These are phyloP conservation scores for Thalassiosira profunda DNA, from an alignment of 108 stramenopile genomes.

Conservation along the genomic window DNA sequence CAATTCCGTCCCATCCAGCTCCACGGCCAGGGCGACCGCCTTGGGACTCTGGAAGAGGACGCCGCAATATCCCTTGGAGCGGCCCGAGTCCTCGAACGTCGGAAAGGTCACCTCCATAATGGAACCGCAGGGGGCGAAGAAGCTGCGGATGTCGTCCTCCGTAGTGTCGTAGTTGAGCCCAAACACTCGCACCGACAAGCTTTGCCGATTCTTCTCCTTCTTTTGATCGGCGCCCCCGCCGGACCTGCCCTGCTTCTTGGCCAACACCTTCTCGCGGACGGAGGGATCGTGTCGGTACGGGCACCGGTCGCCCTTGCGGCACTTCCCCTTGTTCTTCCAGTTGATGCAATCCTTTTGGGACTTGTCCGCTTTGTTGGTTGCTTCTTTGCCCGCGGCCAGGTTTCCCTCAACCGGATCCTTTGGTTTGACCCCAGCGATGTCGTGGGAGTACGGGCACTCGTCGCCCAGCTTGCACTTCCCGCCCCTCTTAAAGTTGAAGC, in stretches of 20 bases:
- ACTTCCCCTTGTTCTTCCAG: conserved; percentile 87
- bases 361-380: conserved; percentile 15
- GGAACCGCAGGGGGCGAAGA: conserved; percentile 60
- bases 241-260: conserved; percentile 38
- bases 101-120: conserved; percentile 76
- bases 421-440: conserved; percentile 19
- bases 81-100: conserved; percentile 76
- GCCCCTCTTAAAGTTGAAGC: conserved; percentile 71
- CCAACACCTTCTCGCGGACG: conserved; percentile 45
- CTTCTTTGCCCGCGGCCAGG: neutral
- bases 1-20: conserved; percentile 53
- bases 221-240: neutral
- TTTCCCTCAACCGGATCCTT: neutral
- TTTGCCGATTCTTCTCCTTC: conserved; percentile 56
- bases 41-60: conserved; percentile 73
- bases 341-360: conserved; percentile 73
- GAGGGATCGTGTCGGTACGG: conserved; percentile 65
- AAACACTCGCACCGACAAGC: conserved; percentile 74
- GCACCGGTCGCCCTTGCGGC: conserved; percentile 70
- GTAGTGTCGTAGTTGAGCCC: conserved; percentile 83
- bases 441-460: conserved; percentile 73
- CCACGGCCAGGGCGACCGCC: conserved; percentile 58
- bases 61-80: conserved; percentile 83
- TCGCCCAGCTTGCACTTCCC: conserved; percentile 75
- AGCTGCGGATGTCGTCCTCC: conserved; percentile 61